phyloP scores from a whole-genome alignment of 1,284 basidiomycete species.

The Ustilago loliicola region DNA sequence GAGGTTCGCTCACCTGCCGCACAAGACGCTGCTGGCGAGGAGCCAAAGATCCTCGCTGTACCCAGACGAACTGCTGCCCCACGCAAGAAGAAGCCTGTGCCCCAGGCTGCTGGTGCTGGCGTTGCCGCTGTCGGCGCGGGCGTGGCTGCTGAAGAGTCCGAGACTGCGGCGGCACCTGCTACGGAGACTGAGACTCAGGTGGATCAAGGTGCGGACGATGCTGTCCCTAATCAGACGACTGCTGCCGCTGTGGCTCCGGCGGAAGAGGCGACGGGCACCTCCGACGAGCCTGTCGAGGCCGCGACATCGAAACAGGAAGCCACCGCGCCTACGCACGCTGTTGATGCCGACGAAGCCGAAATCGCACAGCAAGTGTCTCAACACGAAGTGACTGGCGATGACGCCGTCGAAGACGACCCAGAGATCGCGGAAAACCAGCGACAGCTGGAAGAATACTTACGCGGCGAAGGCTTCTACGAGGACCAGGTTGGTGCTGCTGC shows the following conservation, averaged over 20 bases:
- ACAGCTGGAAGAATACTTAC: constrained; percentile 55
- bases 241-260: neutral
- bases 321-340: neutral
- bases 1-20: constrained; percentile 15
- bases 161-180: neutral
- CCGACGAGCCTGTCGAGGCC: constrained; percentile 9
- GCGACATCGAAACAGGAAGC: neutral
- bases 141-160: constrained; percentile 14
- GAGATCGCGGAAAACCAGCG: constrained; percentile 51
- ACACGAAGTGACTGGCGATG: constrained; percentile 8
- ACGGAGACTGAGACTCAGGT: neutral
- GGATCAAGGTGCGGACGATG: no score
- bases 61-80: constrained; percentile 61
- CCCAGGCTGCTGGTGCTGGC: constrained; percentile 23
- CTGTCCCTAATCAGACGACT: neutral
- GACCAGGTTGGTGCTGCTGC: constrained; percentile 14
- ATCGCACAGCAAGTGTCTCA: neutral
- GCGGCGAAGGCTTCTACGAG: constrained; percentile 51
- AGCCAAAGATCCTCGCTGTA: constrained; percentile 58
- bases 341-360: neutral
- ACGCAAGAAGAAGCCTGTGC: constrained; percentile 47
- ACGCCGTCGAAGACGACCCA: constrained; percentile 37
- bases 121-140: constrained; percentile 6
- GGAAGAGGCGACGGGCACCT: constrained; percentile 2
- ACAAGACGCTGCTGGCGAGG: constrained; percentile 19